Percentiles rank a stretch among this genome's conserved stretches.
phyloP scores from a whole-genome alignment of 2,329 filamentous ascomycete species.

The Lasiodiplodia hormozganensis region DNA sequence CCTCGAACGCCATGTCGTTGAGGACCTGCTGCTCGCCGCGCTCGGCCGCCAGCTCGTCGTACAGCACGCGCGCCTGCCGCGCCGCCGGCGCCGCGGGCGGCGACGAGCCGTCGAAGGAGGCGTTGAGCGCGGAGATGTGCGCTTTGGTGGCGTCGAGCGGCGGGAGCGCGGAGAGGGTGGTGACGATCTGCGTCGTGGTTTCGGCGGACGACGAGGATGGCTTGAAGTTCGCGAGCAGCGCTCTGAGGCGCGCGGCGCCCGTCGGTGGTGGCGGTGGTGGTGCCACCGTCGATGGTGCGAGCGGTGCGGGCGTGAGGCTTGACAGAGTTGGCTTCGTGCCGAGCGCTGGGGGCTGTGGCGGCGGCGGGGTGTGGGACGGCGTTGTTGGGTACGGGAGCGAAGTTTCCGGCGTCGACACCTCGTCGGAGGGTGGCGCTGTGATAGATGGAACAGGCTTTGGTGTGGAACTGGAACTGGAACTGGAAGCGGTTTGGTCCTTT shows the following conservation, averaged over 20 bases:
- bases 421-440: conserved; percentile 31
- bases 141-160: conserved; percentile 4
- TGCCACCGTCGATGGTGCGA: conserved; percentile 29
- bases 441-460: conserved; percentile 27
- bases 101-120: conserved; percentile 56
- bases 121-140: conserved; percentile 32
- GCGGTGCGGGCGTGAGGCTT: not conserved
- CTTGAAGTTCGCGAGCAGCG: conserved; percentile 34
- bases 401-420: conserved; percentile 29
- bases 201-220: conserved; percentile 35
- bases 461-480: not conserved
- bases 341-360: not conserved
- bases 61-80: not conserved
- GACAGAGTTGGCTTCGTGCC: not conserved
- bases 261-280: conserved; percentile 12
- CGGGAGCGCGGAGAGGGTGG: conserved; percentile 7
- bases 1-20: conserved; percentile 62
- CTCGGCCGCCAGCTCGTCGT: conserved; percentile 42
- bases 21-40: conserved; percentile 60
- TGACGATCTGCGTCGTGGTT: conserved; percentile 30
- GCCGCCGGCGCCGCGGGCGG: not conserved
- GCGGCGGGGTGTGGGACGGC: conserved; percentile 37
- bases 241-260: conserved; percentile 35
- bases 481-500: not conserved
- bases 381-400: conserved; percentile 32